These are phyloP conservation scores for Oidium heveae DNA, from an alignment of 2,329 filamentous ascomycete species.

Conservation along the genomic window DNA sequence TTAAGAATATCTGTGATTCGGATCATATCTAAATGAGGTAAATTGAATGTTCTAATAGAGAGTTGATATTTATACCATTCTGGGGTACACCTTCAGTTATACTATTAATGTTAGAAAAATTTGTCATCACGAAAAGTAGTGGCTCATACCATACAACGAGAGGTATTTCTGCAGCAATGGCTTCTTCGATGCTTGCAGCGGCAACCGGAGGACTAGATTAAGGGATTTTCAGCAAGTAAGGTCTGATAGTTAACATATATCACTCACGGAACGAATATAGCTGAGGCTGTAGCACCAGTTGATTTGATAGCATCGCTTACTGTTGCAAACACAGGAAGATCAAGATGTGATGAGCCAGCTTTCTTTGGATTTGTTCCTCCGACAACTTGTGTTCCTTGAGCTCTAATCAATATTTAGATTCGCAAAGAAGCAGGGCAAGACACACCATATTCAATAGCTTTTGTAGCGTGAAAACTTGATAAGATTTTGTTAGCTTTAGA, in stretches of 20 bases:
- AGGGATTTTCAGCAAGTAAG: not conserved
- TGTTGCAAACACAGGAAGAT: conserved; percentile 74
- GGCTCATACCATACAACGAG: conserved; percentile 55
- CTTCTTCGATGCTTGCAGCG: conserved; percentile 89
- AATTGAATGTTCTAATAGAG: conserved; percentile 2
- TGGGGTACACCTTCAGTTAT: conserved; percentile 97
- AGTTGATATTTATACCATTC: conserved; percentile 40
- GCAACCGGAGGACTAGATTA: conserved; percentile 55
- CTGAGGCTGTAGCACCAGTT: conserved; percentile 74
- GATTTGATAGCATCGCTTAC: conserved; percentile 73
- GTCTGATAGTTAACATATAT: not conserved
- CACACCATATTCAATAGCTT: conserved; percentile 95
- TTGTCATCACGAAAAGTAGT: conserved; percentile 4
- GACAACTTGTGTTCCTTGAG: conserved; percentile 75
- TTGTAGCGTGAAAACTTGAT: conserved; percentile 76
- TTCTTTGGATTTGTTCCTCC: conserved; percentile 99
- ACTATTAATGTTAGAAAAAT: conserved; percentile 13
- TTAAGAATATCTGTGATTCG: conserved; percentile 96
- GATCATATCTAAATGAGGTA: conserved; percentile 54
- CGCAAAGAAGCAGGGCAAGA: too few species aligned
- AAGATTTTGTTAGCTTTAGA: too few species aligned
- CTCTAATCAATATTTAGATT: not conserved
- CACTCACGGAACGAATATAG: conserved; percentile 77
- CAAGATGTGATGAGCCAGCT: conserved; percentile 72
- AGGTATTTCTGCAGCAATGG: conserved; percentile 74